A percentile compares a stretch with the other conserved stretches of the same genome.
Evolutionary conservation across 2,329 filamentous ascomycete genomes (phyloP).

Genomic region (Colletotrichum camelliae): DNA sequence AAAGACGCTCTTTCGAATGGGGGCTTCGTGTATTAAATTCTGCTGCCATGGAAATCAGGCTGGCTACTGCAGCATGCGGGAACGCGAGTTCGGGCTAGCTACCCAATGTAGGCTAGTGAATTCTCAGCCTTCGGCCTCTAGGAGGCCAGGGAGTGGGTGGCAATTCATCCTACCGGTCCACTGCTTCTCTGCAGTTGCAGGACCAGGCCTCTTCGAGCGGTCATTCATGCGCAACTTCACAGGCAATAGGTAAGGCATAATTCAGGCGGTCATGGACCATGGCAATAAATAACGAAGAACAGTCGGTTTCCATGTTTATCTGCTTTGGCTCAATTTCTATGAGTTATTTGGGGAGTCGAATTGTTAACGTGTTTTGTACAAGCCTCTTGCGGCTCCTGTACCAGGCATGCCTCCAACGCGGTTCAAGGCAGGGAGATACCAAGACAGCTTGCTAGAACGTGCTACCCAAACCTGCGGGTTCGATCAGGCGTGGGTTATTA

Average conservation of each 20-base stretch:
- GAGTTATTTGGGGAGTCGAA: fast-evolving
- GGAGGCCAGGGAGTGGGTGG: not conserved
- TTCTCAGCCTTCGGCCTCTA: not conserved
- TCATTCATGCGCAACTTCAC: not conserved
- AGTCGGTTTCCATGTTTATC: too few species aligned
- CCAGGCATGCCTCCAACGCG: not conserved
- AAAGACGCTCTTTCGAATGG: not conserved
- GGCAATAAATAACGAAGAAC: fast-evolving
- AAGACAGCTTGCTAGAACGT: not conserved
- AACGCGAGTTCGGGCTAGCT: not conserved
- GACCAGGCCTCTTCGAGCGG: not conserved
- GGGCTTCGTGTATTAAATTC: not conserved
- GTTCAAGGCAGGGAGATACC: not conserved
- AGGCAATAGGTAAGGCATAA: fast-evolving
- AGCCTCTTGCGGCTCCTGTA: not conserved
- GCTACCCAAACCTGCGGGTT: not conserved
- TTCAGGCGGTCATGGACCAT: fast-evolving
- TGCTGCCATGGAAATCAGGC: not conserved
- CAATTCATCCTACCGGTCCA: not conserved
- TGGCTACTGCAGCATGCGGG: not conserved
- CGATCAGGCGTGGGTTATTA: not conserved
- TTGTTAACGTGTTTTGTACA: not conserved
- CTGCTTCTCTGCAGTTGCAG: not conserved
- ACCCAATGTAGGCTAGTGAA: not conserved
- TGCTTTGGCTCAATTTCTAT: not conserved